These are phyloP conservation scores for Herpetomonas samuelpessoai DNA, from an alignment of 208 protist species.

Conservation along the genomic window DNA sequence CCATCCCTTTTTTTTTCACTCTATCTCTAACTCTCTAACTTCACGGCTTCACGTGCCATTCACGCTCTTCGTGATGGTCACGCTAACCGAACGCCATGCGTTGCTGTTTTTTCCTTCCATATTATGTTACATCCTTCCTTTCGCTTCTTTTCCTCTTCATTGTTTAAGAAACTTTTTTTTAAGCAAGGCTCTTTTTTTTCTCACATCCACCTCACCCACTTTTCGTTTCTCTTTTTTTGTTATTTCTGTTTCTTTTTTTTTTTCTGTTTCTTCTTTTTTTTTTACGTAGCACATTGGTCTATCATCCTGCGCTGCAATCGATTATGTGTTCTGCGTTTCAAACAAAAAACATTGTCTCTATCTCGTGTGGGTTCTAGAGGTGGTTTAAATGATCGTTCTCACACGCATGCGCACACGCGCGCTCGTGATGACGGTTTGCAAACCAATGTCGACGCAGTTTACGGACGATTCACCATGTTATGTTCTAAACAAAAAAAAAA, in stretches of 20 bases:
- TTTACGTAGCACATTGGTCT: conserved; percentile 3
- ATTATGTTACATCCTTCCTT: too few relatives aligned
- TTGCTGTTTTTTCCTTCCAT: too few relatives aligned
- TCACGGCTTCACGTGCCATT: too few relatives aligned
- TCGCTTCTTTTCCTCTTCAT: conserved; percentile 14
- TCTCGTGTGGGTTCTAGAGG: background rate
- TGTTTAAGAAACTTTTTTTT: conserved; percentile 3
- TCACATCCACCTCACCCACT: background rate
- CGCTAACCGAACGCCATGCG: too few relatives aligned
- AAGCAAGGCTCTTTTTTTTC: background rate
- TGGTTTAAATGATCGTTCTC: background rate
- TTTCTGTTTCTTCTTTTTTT: conserved; percentile 5
- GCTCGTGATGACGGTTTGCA: background rate
- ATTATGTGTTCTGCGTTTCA: too few relatives aligned
- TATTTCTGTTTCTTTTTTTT: conserved; percentile 4
- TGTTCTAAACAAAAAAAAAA: too few relatives aligned
- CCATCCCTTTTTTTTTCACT: too few relatives aligned
- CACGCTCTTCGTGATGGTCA: too few relatives aligned
- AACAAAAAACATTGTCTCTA: too few relatives aligned
- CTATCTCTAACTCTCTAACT: too few relatives aligned
- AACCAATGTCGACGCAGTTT: background rate
- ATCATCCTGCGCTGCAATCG: background rate
- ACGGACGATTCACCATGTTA: background rate
- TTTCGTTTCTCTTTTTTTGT: background rate
- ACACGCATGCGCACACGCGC: background rate